Conservation (phyloP, 306 rosid species). For the Rosa multiflora region DNA sequence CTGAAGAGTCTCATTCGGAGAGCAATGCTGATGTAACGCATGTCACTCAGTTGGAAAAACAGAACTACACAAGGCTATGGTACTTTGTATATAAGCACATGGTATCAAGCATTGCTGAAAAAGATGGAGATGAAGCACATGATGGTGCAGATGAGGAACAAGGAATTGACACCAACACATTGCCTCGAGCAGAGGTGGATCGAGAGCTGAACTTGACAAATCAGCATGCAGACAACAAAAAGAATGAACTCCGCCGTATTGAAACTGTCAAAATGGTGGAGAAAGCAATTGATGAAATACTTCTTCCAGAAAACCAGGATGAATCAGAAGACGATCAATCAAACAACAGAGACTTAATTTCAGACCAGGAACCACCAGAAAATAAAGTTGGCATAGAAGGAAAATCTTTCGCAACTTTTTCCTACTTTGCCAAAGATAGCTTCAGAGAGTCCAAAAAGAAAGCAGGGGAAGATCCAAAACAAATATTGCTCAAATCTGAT, state of each 20-base stretch:
- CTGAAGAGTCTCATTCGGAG: slow-evolving; percentile 28
- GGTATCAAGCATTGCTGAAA: slow-evolving; percentile 54
- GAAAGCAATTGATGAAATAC: slow-evolving; percentile 85
- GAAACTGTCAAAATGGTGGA: slow-evolving; percentile 88
- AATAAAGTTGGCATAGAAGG: slow-evolving; percentile 4
- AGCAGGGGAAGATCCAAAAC: slow-evolving; percentile 24
- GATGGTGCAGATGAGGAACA: slow-evolving; percentile 34
- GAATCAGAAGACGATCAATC: slow-evolving; percentile 36
- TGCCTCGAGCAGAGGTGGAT: slow-evolving; percentile 21
- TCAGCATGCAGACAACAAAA: slow-evolving; percentile 34
- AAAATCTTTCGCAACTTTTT: slow-evolving; percentile 4
- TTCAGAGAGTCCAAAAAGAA: slow-evolving; percentile 20
- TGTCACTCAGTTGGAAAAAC: slow-evolving; percentile 40
- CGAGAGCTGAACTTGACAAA: slow-evolving; percentile 24
- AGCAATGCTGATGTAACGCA: slow-evolving; percentile 28
- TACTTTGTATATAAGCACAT: slow-evolving; percentile 76
- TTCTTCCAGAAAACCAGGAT: slow-evolving; percentile 60
- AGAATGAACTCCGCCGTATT: slow-evolving; percentile 45
- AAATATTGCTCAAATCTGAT: slow-evolving; percentile 24
- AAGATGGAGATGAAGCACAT: slow-evolving; percentile 37
- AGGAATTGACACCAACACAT: slow-evolving; percentile 10
- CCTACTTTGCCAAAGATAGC: slow-evolving; percentile 11
- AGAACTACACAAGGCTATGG: slow-evolving; percentile 61
- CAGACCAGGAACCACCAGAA: slow-evolving; percentile 17
- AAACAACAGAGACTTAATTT: slow-evolving; percentile 19